Percentiles rank a stretch among this genome's conserved stretches.
phyloP scores from a whole-genome alignment of 139 green algal species.

The Chlorokybus atmophyticus region DNA sequence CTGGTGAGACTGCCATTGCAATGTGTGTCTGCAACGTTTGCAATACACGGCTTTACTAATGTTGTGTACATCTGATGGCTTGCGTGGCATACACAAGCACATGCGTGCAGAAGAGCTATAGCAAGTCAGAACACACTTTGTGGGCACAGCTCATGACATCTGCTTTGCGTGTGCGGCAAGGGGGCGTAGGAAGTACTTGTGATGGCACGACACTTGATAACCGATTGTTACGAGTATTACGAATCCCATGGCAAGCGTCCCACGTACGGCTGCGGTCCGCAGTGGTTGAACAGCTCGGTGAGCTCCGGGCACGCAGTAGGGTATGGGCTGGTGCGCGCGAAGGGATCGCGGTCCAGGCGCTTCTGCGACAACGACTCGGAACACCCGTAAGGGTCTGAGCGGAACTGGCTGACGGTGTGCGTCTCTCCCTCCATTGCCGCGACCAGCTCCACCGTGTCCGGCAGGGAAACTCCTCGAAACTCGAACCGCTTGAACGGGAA shows the following conservation, averaged over 20 bases:
- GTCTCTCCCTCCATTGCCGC: background rate
- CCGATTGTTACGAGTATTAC: too few species aligned
- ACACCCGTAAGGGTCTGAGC: conserved; percentile 15
- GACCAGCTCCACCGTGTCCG: background rate
- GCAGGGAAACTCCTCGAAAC: conserved; percentile 45
- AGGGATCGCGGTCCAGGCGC: conserved; percentile 8
- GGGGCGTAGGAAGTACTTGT: too few species aligned
- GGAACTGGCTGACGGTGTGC: background rate
- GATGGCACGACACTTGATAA: too few species aligned
- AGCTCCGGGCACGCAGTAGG: conserved; percentile 13
- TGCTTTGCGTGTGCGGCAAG: too few species aligned
- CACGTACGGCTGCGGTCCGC: background rate
- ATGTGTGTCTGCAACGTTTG: too few species aligned
- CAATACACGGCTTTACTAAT: too few species aligned
- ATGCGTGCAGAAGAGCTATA: too few species aligned
- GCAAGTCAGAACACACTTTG: too few species aligned
- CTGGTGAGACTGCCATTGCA: too few species aligned
- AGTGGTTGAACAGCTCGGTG: conserved; percentile 9
- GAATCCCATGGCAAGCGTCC: conserved; percentile 7
- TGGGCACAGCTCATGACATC: too few species aligned
- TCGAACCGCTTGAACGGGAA: conserved; percentile 49
- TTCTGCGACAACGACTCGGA: conserved; percentile 8
- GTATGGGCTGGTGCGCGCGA: conserved; percentile 11
- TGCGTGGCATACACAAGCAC: too few species aligned
- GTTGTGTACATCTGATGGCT: too few species aligned